phyloP scores from a whole-genome alignment of 495 filamentous ascomycete genomes.

The Tuber magnatum region DNA sequence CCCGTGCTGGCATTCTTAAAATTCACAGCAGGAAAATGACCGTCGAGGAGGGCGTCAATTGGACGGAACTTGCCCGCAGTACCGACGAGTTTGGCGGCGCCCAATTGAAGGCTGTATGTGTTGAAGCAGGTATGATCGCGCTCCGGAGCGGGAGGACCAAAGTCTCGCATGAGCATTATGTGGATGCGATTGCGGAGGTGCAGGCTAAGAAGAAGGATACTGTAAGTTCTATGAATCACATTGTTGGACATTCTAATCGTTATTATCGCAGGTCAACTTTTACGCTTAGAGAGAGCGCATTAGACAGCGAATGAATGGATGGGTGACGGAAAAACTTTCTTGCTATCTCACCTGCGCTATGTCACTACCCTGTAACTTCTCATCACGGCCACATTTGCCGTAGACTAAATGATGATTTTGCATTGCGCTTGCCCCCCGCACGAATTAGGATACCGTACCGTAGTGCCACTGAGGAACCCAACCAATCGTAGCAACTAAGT shows the following conservation, averaged over 20 bases:
- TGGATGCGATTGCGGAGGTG: conserved; percentile 95
- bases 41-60: conserved; percentile 88
- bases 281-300: conserved; percentile 46
- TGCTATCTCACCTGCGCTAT: not conserved
- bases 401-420: not conserved
- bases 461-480: not conserved
- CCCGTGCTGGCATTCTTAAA: conserved; percentile 89
- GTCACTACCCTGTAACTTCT: not conserved
- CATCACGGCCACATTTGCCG: not conserved
- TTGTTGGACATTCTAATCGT: conserved; percentile 35
- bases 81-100: conserved; percentile 99
- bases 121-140: conserved; percentile 99
- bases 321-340: not conserved
- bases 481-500: not conserved
- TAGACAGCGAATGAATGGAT: not conserved
- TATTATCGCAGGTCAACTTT: conserved; percentile 51
- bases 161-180: conserved; percentile 97
- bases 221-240: conserved; percentile 31
- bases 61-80: conserved; percentile 86
- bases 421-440: not conserved
- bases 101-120: conserved; percentile 95
- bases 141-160: conserved; percentile 84
- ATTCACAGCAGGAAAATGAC: conserved; percentile 99
- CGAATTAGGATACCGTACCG: not conserved
- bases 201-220: conserved; percentile 97